phyloP scores from a whole-genome alignment of 2,329 filamentous ascomycete genomes.

The Colletotrichum graminicola region DNA sequence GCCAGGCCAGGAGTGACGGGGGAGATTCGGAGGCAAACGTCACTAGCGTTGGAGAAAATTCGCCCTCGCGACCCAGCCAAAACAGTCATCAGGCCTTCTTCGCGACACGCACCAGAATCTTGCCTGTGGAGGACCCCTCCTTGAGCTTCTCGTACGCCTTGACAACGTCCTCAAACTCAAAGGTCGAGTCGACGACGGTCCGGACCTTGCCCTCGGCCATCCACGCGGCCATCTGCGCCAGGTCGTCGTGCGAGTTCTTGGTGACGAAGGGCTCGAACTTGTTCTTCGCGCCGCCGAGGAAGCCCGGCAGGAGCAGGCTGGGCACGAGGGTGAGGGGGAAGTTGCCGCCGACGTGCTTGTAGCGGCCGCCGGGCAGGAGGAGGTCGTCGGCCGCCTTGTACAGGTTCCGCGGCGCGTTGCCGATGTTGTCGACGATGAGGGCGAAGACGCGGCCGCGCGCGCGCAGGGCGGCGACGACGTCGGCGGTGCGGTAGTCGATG shows the following conservation, averaged over 20 bases:
- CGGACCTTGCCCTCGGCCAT: constrained; percentile 69
- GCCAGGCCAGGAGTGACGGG: background rate
- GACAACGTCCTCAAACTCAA: constrained; percentile 66
- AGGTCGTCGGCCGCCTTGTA: constrained; percentile 66
- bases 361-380: constrained; percentile 61
- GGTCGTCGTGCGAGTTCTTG: constrained; percentile 58
- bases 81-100: constrained; percentile 28
- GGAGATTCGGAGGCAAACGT: background rate
- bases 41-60: background rate
- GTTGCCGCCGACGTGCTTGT: constrained; percentile 63
- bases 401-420: constrained; percentile 60
- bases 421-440: constrained; percentile 71
- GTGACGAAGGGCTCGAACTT: constrained; percentile 56
- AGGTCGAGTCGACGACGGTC: constrained; percentile 66
- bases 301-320: constrained; percentile 49
- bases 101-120: constrained; percentile 63
- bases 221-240: constrained; percentile 66
- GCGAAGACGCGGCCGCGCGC: constrained; percentile 61
- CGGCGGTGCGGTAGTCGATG: constrained; percentile 68
- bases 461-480: constrained; percentile 62
- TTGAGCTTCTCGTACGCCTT: constrained; percentile 71
- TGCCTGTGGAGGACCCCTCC: constrained; percentile 69
- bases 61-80: background rate
- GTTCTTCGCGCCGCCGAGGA: constrained; percentile 56
- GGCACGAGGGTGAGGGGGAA: constrained; percentile 46